phyloP scores from a whole-genome alignment of 78 protist genomes.

The Dictyostelium brefeldianum region DNA sequence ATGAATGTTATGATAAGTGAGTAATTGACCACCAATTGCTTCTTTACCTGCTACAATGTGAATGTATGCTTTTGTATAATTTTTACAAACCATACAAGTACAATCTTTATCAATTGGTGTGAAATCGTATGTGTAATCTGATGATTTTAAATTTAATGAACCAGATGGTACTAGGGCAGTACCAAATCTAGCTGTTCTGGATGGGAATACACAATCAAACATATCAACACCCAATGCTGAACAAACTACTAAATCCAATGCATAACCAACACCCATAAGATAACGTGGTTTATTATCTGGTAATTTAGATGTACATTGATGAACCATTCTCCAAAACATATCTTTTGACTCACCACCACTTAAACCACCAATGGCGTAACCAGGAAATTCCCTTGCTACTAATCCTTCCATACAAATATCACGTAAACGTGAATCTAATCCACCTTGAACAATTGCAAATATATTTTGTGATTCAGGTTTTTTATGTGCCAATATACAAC shows the following conservation, averaged over 20 bases:
- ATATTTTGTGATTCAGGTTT: slow-evolving; percentile 84
- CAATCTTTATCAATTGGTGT: slow-evolving; percentile 63
- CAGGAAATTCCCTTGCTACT: slow-evolving; percentile 90
- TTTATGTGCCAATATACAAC: slow-evolving; percentile 95
- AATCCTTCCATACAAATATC: slow-evolving; percentile 85
- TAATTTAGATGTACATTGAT: slow-evolving; percentile 83
- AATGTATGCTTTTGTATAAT: slow-evolving; percentile 92
- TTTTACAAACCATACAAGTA: slow-evolving; percentile 73
- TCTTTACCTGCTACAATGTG: slow-evolving; percentile 84
- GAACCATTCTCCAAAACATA: slow-evolving; percentile 89
- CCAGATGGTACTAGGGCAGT: slow-evolving; percentile 88
- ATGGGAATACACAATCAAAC: slow-evolving; percentile 99
- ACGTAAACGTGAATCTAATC: slow-evolving; percentile 88
- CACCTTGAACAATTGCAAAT: slow-evolving; percentile 97
- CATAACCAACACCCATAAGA: slow-evolving; percentile 99
- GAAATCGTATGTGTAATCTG: slow-evolving; percentile 43
- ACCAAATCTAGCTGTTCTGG: slow-evolving; percentile 96
- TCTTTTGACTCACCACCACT: slow-evolving; percentile 97
- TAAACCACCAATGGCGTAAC: slow-evolving; percentile 98
- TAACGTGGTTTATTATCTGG: slow-evolving; percentile 96
- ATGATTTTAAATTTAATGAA: slow-evolving; percentile 46
- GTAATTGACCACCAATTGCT: slow-evolving; percentile 86
- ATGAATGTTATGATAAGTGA: slow-evolving; percentile 95
- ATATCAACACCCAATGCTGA: slow-evolving; percentile 97
- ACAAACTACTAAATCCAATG: slow-evolving; percentile 97